Evolutionary conservation across 2,329 filamentous ascomycete genomes (phyloP).

Genomic region (Ophiostoma novo-ulmi): DNA sequence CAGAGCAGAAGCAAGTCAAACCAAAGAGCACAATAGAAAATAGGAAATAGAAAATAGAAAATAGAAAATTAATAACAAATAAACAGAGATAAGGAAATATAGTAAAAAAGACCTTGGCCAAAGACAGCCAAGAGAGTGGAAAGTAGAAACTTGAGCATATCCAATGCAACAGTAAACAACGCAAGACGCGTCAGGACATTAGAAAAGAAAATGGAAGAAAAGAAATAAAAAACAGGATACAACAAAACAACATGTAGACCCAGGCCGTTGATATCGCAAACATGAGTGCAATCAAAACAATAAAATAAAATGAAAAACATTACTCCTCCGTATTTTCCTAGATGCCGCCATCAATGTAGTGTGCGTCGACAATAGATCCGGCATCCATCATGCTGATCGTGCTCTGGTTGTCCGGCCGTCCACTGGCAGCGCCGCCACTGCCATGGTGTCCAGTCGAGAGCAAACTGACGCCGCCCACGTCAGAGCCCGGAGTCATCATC

Average conservation of each 20-base stretch:
- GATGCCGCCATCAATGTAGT: slow-evolving; percentile 17
- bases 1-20: background rate
- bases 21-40: background rate
- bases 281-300: background rate
- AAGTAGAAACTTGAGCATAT: background rate
- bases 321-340: background rate
- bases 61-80: background rate
- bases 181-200: background rate
- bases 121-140: background rate
- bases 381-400: slow-evolving; percentile 36
- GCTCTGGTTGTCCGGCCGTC: slow-evolving; percentile 32
- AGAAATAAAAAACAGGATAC: background rate
- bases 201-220: background rate
- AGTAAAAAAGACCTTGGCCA: background rate
- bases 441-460: slow-evolving; percentile 39
- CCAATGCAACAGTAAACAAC: slow-evolving; percentile 7
- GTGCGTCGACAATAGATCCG: slow-evolving; percentile 1
- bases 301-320: background rate
- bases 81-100: background rate
- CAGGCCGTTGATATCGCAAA: slow-evolving; percentile 9
- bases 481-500: slow-evolving; percentile 47
- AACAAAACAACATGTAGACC: background rate
- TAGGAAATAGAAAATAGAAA: background rate
- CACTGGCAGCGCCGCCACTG: slow-evolving; percentile 15
- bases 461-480: slow-evolving; percentile 45